Base-by-base conservation (phyloP, 2,329 filamentous ascomycete genomes). In the Colletotrichum cereale region DNA sequence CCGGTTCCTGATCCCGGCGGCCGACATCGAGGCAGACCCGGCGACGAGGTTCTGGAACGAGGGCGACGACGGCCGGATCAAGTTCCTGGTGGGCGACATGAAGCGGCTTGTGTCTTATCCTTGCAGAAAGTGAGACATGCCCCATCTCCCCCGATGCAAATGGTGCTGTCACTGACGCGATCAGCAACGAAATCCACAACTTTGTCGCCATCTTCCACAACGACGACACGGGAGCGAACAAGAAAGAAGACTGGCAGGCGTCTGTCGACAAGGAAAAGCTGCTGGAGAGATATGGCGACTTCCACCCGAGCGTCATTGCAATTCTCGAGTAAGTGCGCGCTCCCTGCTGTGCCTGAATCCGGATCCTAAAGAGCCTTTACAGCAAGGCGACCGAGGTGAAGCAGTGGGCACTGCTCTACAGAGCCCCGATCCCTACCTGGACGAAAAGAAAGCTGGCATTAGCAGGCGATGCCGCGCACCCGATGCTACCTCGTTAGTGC, bases 391-490 rank as follows among this genome's bases (percentile, higher is more conserved):
- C 75, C 8, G 77, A 82, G 8, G 75, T 80, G 7, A 81, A 78
- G 70, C 76, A 76, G 24, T 82, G 80, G 79, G 77, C 80, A 5
- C 71, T 83, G 5, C 76, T 82, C 5, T 82, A 80, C 62, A 78
- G 80, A 21, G 68, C 73, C 1, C 81, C 80, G 0, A 73, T 82
- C 4, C 66, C 76, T 1, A 76, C 71, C 1, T 83, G 80, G 80
- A 75, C 71, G n/a, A 79, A 77, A 40, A 79, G 75, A 1, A 76
- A 75, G 18, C 63, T 83, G 71, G 73, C 77, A 3, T 74, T 83
- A 7, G 76, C 77, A 7, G 81, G 81, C 5, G 82, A 83, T 48
- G 79, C 81, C 0, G 81, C 81, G 0, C 81, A 82, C 67, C 80
- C 80, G 0, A 82, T 82, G 78, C 76, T 82, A 14, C 81, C 80